Evolutionary conservation across 2,329 filamentous ascomycete genomes (phyloP), one percentile per base, ranked within the genome.

Genomic region (Blastomyces emzantsi): DNA sequence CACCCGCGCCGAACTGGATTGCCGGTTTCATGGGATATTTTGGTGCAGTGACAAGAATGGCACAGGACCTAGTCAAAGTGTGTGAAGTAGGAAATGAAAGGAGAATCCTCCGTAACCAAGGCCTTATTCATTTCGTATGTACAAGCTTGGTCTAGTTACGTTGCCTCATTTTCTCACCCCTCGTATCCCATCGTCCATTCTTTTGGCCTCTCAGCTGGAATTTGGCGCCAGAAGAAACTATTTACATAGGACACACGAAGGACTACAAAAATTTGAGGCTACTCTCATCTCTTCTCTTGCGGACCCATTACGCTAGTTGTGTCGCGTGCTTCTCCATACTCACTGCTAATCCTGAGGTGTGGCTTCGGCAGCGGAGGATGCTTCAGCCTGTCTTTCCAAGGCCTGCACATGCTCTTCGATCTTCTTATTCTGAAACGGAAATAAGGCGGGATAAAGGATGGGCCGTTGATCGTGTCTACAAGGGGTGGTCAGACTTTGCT

Each of bases 351-450:
- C 4, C 3, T 52, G 25, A 8, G 49, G 13, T 5, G 49, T 17
- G 7, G 30, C 25, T 58, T 28, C 36, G 11, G 41, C 36, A 25
- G 36, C 22, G 41, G 22, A 36, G 11, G 22, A 13, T 2, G 47
- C 15, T 54, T n/a, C 45, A 4, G 30, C n/a, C 19, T 25, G 47
- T 8, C 51, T 52, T 33, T 55, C 49, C 47, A 61, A 45, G 3
- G 47, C 60, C 47, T 17, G 22, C 15, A 61, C 60, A 28, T 61
- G 60, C 25, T 61, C 60, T 55, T 61, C 60, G 13, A 61, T 61
- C 47, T 54, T 61, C 25, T 61, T 61, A 41, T 55, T 61, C 25
- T 61, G 60, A n/a, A 52, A 61, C n/a, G 49, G 22, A 43, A 61
- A 61, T 28, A n/a, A 11, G 15, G 60, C 60, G 7, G 60, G 60